Evolutionary conservation across 1,284 basidiomycete genomes (phyloP).

Genomic region (Austroboletus niveus): DNA sequence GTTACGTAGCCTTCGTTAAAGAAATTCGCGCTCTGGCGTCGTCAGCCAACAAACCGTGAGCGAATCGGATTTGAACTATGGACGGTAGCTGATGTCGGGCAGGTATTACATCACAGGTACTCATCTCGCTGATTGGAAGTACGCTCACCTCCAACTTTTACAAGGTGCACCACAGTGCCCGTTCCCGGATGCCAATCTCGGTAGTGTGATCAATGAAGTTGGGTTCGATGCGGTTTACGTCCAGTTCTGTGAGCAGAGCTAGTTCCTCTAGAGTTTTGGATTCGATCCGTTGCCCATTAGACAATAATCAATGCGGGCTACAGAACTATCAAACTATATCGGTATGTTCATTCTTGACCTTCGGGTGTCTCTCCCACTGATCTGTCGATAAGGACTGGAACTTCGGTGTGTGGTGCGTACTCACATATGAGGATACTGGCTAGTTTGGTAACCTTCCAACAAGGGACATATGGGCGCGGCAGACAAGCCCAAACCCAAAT

Average conservation of each 20-base stretch:
- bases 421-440: not conserved
- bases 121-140: not conserved
- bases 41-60: slow-evolving; percentile 50
- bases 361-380: not conserved
- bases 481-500: slow-evolving; percentile 51
- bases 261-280: not conserved
- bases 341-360: slow-evolving; percentile 27
- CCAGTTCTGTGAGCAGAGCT: slow-evolving; percentile 46
- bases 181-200: slow-evolving; percentile 59
- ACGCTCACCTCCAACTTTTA: not conserved
- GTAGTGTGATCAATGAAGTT: slow-evolving; percentile 51
- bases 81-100: not conserved
- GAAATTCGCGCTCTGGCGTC: slow-evolving; percentile 47
- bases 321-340: slow-evolving; percentile 42
- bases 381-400: slow-evolving; percentile 44
- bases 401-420: slow-evolving; percentile 49
- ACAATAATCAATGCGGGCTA: slow-evolving; percentile 62
- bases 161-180: slow-evolving; percentile 58
- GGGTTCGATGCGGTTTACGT: slow-evolving; percentile 65
- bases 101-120: slow-evolving; percentile 59
- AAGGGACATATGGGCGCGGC: slow-evolving; percentile 67
- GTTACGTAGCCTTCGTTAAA: slow-evolving; percentile 56
- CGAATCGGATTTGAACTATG: not conserved
- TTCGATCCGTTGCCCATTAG: slow-evolving; percentile 6
- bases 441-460: slow-evolving; percentile 5